Evolutionary conservation across 2,329 filamentous ascomycete genomes (phyloP).

Genomic region (Ascochyta viciae-villosae): DNA sequence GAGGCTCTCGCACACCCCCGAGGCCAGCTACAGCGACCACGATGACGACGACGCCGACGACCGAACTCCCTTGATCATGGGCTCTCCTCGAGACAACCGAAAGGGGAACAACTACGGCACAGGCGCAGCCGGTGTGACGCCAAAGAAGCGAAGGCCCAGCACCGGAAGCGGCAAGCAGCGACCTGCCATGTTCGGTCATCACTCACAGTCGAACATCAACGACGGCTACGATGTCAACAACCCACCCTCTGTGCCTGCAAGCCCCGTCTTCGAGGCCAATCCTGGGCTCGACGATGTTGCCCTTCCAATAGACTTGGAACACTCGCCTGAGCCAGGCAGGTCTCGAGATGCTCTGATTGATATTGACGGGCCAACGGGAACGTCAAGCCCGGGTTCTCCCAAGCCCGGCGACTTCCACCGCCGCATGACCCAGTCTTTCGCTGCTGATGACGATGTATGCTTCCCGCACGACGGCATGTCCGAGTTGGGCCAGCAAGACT

Average conservation of each 20-base stretch:
- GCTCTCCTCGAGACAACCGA: conserved; percentile 45
- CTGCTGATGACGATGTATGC: conserved; percentile 87
- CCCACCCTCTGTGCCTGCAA: conserved; percentile 67
- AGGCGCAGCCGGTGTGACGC: conserved; percentile 33
- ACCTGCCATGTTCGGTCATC: conserved; percentile 37
- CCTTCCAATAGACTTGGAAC: conserved; percentile 68
- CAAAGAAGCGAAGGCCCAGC: conserved; percentile 14
- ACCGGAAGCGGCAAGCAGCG: conserved; percentile 41
- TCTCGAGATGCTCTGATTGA: conserved; percentile 58
- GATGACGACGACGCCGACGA: conserved; percentile 57
- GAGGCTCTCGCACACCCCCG: conserved; percentile 40
- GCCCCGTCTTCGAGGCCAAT: conserved; percentile 61
- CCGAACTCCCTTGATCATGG: conserved; percentile 62
- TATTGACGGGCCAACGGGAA: conserved; percentile 64
- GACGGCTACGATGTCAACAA: conserved; percentile 69
- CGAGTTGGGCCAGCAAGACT: conserved; percentile 81
- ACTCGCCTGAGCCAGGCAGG: conserved; percentile 29
- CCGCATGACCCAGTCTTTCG: conserved; percentile 55
- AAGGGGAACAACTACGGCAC: conserved; percentile 41
- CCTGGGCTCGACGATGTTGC: conserved; percentile 68
- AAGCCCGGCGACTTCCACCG: conserved; percentile 37
- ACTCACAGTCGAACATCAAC: conserved; percentile 38
- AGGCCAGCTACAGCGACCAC: conserved; percentile 55
- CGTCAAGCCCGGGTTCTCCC: conserved; percentile 35
- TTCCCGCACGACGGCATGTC: conserved; percentile 83